These are phyloP conservation scores for Shiraia sp. DNA, from an alignment of 2,329 filamentous ascomycete species.

Conservation along the genomic window DNA sequence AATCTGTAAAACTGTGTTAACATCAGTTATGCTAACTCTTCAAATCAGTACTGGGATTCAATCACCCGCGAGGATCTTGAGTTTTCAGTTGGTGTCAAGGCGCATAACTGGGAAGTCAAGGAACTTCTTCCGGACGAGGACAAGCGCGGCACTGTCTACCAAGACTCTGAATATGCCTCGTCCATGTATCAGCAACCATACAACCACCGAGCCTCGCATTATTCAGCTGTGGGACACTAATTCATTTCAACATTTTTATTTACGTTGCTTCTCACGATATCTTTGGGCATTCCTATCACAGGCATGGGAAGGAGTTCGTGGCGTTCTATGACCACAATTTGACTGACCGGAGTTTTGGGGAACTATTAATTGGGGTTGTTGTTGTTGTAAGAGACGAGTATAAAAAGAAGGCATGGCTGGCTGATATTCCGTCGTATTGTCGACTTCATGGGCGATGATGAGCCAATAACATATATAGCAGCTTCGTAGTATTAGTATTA, in stretches of 20 bases:
- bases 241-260: constrained; percentile 6
- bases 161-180: constrained; percentile 63
- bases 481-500: too few species aligned
- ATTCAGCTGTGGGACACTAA: constrained; percentile 40
- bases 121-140: constrained; percentile 77
- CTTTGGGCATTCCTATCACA: too few species aligned
- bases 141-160: constrained; percentile 76
- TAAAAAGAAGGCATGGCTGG: too few species aligned
- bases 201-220: constrained; percentile 37
- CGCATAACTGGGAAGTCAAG: constrained; percentile 99
- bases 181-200: constrained; percentile 47
- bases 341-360: too few species aligned
- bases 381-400: too few species aligned
- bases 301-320: too few species aligned
- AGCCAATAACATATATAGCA: too few species aligned
- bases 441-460: too few species aligned
- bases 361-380: too few species aligned
- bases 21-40: constrained; percentile 16
- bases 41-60: constrained; percentile 89
- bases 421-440: too few species aligned
- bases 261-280: not conserved
- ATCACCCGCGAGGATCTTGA: constrained; percentile 98
- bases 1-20: constrained; percentile 1
- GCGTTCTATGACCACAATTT: too few species aligned
- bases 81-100: constrained; percentile 92